Conservation (phyloP, 768 basidiomycete species). For the Amanita pseudoporphyria region DNA sequence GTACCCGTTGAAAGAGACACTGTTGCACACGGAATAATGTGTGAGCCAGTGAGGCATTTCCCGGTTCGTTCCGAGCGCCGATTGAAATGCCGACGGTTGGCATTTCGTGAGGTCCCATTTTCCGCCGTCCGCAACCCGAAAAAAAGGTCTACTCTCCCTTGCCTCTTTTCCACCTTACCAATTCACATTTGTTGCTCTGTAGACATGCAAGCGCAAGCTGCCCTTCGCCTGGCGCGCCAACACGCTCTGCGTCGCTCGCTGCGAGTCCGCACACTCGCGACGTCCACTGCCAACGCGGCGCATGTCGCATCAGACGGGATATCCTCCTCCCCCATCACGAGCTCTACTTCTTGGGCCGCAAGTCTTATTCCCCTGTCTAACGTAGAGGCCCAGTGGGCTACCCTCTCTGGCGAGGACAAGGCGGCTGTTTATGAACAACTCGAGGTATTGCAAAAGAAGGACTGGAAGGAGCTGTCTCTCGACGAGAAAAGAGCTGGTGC, state of each 20-base stretch:
- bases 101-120: conserved; percentile 1
- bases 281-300: conserved; percentile 10
- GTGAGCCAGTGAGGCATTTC: conserved; percentile 9
- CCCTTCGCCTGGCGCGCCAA: conserved; percentile 45
- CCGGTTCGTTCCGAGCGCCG: conserved; percentile 11
- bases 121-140: conserved; percentile 1
- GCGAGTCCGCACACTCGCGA: conserved; percentile 10
- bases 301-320: conserved; percentile 12
- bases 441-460: conserved; percentile 86
- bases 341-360: conserved; percentile 25
- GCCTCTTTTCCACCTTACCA: background rate
- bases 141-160: conserved; percentile 7
- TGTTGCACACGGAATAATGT: no score
- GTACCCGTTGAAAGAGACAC: no score
- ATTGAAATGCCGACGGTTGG: conserved; percentile 11
- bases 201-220: conserved; percentile 47
- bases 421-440: conserved; percentile 77
- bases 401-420: conserved; percentile 60
- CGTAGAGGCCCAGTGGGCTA: conserved; percentile 91
- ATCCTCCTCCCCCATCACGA: conserved; percentile 24
- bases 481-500: conserved; percentile 98
- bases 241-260: conserved; percentile 24
- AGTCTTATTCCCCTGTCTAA: conserved; percentile 60
- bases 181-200: background rate
- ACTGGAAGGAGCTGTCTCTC: conserved; percentile 84